Conservation (phyloP, 805 yeast genomes). For the Schwanniomyces polymorphus region DNA sequence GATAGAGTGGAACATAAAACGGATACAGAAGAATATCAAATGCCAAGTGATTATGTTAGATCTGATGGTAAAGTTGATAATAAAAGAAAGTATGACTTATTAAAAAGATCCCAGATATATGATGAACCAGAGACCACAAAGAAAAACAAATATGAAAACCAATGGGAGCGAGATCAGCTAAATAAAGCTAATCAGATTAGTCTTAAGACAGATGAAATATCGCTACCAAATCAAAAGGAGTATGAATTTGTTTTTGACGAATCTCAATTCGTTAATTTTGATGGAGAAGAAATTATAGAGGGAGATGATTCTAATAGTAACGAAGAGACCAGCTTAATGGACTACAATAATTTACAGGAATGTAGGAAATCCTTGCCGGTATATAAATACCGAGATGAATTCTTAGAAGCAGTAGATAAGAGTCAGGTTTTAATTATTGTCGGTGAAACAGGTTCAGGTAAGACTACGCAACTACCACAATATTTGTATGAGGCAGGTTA, state of each 20-base stretch:
- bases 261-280: constrained; percentile 42
- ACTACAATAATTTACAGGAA: constrained; percentile 36
- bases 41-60: constrained; percentile 61
- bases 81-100: constrained; percentile 51
- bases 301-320: constrained; percentile 6
- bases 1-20: constrained; percentile 19
- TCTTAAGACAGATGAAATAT: constrained; percentile 39
- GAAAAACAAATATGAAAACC: constrained; percentile 24
- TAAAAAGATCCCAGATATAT: constrained; percentile 31
- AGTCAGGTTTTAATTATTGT: constrained; percentile 75
- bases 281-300: constrained; percentile 14
- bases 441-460: constrained; percentile 93
- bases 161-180: constrained; percentile 58
- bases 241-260: constrained; percentile 80
- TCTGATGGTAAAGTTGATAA: constrained; percentile 53
- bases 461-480: constrained; percentile 92
- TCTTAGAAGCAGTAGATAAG: constrained; percentile 57
- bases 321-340: constrained; percentile 8
- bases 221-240: constrained; percentile 41
- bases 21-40: constrained; percentile 31
- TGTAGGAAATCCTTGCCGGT: constrained; percentile 76
- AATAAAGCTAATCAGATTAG: constrained; percentile 36
- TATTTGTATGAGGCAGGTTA: constrained; percentile 82
- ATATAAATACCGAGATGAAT: constrained; percentile 56
- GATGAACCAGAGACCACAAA: constrained; percentile 16